Percentiles rank a stretch among this genome's conserved stretches.
Conservation (phyloP, 345 rosid species). For the Eucalyptus caleyi region DNA sequence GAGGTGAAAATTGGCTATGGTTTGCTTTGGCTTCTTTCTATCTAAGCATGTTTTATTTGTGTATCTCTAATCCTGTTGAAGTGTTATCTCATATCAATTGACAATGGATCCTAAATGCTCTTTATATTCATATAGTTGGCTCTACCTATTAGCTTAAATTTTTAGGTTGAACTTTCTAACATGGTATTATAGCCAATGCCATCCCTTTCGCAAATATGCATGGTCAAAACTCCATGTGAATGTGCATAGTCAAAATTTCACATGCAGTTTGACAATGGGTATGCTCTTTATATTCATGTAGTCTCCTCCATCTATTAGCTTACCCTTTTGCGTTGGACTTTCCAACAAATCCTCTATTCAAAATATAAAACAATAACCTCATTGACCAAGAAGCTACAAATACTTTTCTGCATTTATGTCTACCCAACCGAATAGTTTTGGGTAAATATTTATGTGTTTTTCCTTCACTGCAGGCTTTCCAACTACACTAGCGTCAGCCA, state of each 20-base stretch:
- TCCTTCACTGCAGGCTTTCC: neutral
- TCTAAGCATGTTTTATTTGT: neutral
- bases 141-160: no score
- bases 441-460: neutral
- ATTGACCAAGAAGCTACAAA: neutral
- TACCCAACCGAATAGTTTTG: neutral
- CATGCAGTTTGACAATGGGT: rapidly evolving
- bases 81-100: no score
- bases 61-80: neutral
- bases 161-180: no score
- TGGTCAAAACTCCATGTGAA: no score
- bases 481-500: neutral
- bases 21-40: neutral
- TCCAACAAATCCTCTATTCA: neutral
- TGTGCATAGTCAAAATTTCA: no score
- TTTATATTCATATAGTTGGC: no score
- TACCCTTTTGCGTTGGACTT: no score
- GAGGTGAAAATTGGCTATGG: neutral
- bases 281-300: no score
- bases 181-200: no score
- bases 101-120: no score
- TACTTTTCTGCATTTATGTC: neutral
- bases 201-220: no score
- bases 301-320: no score
- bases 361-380: neutral